Evolutionary conservation across 2,329 filamentous ascomycete species (phyloP).

Genomic region (Claviceps sp.): DNA sequence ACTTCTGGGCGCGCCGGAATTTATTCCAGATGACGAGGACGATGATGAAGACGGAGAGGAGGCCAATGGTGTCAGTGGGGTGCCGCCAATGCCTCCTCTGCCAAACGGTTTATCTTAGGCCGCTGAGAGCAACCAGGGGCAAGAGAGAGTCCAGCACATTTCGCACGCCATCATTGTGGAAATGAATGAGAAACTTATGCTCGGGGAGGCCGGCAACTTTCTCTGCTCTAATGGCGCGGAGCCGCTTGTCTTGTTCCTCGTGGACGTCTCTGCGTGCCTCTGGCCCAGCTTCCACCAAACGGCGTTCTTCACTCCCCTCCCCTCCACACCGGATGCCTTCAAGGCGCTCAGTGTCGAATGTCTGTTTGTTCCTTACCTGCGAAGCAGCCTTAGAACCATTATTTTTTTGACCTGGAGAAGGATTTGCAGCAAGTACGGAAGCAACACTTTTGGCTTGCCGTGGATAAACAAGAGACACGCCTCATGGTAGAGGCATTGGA

Average conservation of each 20-base stretch:
- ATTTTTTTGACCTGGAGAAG: background rate
- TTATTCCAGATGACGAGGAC: slow-evolving; percentile 48
- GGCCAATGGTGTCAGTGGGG: slow-evolving; percentile 11
- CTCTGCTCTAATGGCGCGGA: too few relatives aligned
- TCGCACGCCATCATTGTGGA: background rate
- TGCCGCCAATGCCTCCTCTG: slow-evolving; percentile 30
- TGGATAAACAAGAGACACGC: background rate
- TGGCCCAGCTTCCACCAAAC: too few relatives aligned
- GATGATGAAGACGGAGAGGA: slow-evolving; percentile 37
- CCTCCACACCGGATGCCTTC: too few relatives aligned
- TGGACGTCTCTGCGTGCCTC: too few relatives aligned
- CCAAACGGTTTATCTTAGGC: slow-evolving; percentile 25
- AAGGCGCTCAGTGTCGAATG: background rate
- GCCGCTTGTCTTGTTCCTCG: too few relatives aligned
- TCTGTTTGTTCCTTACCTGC: background rate
- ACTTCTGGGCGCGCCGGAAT: slow-evolving; percentile 65
- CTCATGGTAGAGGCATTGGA: slow-evolving; percentile 1
- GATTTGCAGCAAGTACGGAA: background rate
- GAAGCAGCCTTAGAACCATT: background rate
- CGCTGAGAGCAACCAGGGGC: background rate
- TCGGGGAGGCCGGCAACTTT: too few relatives aligned
- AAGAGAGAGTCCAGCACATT: background rate
- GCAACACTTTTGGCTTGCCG: background rate
- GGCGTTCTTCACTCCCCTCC: too few relatives aligned
- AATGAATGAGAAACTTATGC: background rate